A percentile compares a stretch with the other conserved stretches of the same genome.
Evolutionary conservation across 495 filamentous ascomycete genomes (phyloP).

Genomic region (Aspergillus sclerotiicarbonarius): DNA sequence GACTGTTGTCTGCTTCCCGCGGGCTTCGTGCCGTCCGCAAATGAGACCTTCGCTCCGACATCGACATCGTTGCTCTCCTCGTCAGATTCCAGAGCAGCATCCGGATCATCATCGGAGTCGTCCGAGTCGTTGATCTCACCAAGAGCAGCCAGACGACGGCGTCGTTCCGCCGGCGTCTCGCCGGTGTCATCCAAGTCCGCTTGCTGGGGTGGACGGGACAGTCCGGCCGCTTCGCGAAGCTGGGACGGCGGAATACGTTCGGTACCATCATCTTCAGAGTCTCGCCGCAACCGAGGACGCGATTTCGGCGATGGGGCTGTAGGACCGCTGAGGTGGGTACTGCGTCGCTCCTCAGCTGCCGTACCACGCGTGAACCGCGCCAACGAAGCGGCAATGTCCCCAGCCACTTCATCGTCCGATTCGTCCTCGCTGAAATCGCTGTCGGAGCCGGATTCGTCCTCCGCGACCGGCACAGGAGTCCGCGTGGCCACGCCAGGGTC

Average conservation of each 20-base stretch:
- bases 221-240: slow-evolving; percentile 37
- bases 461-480: slow-evolving; percentile 1
- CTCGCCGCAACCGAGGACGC: slow-evolving; percentile 37
- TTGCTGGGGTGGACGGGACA: slow-evolving; percentile 23
- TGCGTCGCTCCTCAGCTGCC: slow-evolving; percentile 52
- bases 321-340: slow-evolving; percentile 34
- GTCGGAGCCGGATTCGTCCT: slow-evolving; percentile 29
- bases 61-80: slow-evolving; percentile 29
- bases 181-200: slow-evolving; percentile 45
- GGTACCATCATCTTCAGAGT: slow-evolving; percentile 60
- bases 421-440: slow-evolving; percentile 32
- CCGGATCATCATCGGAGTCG: slow-evolving; percentile 64
- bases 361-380: slow-evolving; percentile 41
- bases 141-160: slow-evolving; percentile 81
- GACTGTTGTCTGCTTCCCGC: slow-evolving; percentile 7
- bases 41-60: slow-evolving; percentile 31
- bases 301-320: slow-evolving; percentile 16
- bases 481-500: not conserved
- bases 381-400: slow-evolving; percentile 45
- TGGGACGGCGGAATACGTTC: slow-evolving; percentile 50
- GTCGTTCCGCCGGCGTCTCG: slow-evolving; percentile 81
- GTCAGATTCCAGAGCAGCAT: slow-evolving; percentile 27
- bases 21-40: slow-evolving; percentile 33
- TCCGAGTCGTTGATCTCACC: slow-evolving; percentile 59
- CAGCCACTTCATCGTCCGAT: slow-evolving; percentile 31